These are phyloP conservation scores for Nitzschia sp. DNA, from an alignment of 108 stramenopile species.

Conservation along the genomic window DNA sequence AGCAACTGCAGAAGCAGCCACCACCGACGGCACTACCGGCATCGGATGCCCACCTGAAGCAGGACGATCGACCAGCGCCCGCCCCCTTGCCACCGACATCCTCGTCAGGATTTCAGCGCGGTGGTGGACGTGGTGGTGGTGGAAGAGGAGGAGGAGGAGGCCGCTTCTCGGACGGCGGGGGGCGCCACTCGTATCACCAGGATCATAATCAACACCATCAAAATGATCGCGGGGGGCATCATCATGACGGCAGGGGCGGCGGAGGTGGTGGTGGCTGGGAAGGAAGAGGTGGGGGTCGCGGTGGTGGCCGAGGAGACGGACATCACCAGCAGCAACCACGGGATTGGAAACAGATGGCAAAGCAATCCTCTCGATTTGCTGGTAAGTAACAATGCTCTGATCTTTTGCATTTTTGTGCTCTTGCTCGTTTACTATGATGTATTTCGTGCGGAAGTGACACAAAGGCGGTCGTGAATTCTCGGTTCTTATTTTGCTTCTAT, in stretches of 20 bases:
- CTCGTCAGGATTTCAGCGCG: not conserved
- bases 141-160: not conserved
- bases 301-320: constrained; percentile 18
- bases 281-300: constrained; percentile 20
- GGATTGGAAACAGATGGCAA: constrained; percentile 41
- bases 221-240: not conserved
- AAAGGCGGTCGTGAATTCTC: too few species aligned
- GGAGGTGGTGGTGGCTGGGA: constrained; percentile 4
- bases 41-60: not conserved
- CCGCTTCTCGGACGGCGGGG: not conserved
- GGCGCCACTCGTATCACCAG: constrained; percentile 11
- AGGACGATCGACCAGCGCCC: not conserved
- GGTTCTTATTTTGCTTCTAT: too few species aligned
- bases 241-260: not conserved
- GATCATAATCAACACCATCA: constrained; percentile 13
- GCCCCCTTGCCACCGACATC: not conserved
- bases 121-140: not conserved
- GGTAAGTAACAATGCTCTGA: constrained; percentile 3
- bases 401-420: not conserved
- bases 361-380: constrained; percentile 25
- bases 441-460: too few species aligned
- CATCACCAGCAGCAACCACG: constrained; percentile 7
- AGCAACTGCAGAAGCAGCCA: not conserved
- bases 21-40: too few species aligned
- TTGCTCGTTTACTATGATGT: not conserved